Base-by-base conservation (phyloP, 2,329 filamentous ascomycete species). In the Exophiala sideris region DNA sequence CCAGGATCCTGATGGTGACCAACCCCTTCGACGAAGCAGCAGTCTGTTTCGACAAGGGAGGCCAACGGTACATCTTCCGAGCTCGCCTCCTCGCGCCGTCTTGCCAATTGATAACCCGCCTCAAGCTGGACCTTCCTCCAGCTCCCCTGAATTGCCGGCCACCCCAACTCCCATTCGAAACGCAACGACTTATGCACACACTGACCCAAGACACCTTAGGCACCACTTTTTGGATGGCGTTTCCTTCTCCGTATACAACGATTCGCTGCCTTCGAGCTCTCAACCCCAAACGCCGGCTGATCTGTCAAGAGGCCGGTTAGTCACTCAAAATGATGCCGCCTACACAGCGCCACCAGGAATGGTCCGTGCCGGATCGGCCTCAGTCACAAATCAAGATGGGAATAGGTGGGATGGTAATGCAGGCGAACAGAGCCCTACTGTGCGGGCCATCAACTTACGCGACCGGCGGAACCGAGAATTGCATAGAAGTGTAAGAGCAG, bases 221-320 rank as follows among this genome's bases (percentile, higher is more conserved):
- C 52, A 53, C 42, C 56, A 41, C 46, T 57, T 55, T 42, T 48
- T 62, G 6, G 62, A 64, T 36, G 54, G 56, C 6, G 52, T 45
- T 34, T 33, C 57, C 9, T 64, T 62, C 42, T 57, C 56, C 2
- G 60, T 65, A 20, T 65, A 62, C 39, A 60, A 62, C 39, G 61
- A 65, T 45, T 61, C 57, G 18, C 39, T 62, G 32, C 56, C 60
- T 21, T 48, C 54, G 8, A 32, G 32, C 14, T 45, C 48, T 18
- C 62, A 64, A 33, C 62, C 62, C 14, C 61, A 61, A 38, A 65
- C 61, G n/a, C 62, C 62, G 12, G 60, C 59, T 4, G 61, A 65
- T 40, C 55, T 62, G 12, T 45, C 50, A 12, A 50, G 59, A 45
- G 33, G 50, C 16, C 57, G 29, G 2, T 45, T 54, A 11, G 36